Percentiles rank a stretch among this genome's conserved stretches.
Evolutionary conservation across 768 basidiomycete genomes (phyloP).

Genomic region (Psilocybe azurescens): DNA sequence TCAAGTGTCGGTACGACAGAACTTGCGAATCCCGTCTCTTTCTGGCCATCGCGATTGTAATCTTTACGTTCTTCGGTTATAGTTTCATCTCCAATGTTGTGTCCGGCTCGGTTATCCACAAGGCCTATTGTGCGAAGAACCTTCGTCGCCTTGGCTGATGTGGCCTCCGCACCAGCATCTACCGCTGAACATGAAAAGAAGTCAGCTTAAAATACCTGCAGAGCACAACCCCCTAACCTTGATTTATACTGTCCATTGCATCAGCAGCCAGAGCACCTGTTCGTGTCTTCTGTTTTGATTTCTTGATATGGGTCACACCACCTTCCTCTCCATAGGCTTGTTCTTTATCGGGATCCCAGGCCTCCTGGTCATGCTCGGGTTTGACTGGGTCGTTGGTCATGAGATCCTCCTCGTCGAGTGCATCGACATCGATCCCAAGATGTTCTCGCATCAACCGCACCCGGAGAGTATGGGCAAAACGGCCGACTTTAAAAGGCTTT

Average conservation of each 20-base stretch:
- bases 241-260: slow-evolving; percentile 43
- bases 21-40: slow-evolving; percentile 62
- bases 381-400: slow-evolving; percentile 58
- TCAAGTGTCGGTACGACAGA: slow-evolving; percentile 72
- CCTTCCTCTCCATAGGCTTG: slow-evolving; percentile 54
- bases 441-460: slow-evolving; percentile 97
- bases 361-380: slow-evolving; percentile 54
- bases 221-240: slow-evolving; percentile 47
- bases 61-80: slow-evolving; percentile 58
- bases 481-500: slow-evolving; percentile 91
- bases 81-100: slow-evolving; percentile 44
- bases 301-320: slow-evolving; percentile 48
- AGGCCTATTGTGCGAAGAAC: slow-evolving; percentile 48
- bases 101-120: slow-evolving; percentile 42
- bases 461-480: slow-evolving; percentile 94
- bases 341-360: slow-evolving; percentile 79
- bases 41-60: slow-evolving; percentile 53
- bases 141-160: slow-evolving; percentile 36
- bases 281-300: slow-evolving; percentile 39
- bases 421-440: slow-evolving; percentile 93
- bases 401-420: slow-evolving; percentile 77
- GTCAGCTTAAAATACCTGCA: neutral
- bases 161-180: slow-evolving; percentile 21
- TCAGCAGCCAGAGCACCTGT: slow-evolving; percentile 38
- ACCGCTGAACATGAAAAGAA: slow-evolving; percentile 15